Base-by-base conservation (phyloP, 2,329 filamentous ascomycete genomes). In the Coniochaeta sp. region DNA sequence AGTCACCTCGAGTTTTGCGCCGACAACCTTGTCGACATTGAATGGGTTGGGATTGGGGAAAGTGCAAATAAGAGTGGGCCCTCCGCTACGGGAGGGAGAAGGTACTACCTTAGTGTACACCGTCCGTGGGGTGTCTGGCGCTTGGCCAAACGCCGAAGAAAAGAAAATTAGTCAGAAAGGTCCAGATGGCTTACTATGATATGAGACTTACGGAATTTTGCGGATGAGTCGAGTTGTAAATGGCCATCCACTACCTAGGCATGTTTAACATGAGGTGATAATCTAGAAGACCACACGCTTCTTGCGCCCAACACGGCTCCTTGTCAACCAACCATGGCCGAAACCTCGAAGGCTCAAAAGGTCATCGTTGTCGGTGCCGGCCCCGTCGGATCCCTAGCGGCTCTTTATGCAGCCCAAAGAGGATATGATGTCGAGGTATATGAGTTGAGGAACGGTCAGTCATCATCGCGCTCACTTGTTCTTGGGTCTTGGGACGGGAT, bases 371-470 rank as follows among this genome's bases (percentile, higher is more conserved):
- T 99, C 57, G 95, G 95, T 59, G 95, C 93, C 59, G 95, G 95
- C 1, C 95, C 95, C 0, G 95, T 99, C 8, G 95, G 95, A 43
- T 91, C 93, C 12, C 79, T 99, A 47, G 93, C 95, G 26, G 95
- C 92, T 50, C 78, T 99, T 6, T 99, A 98, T 77, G 93, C 95
- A 59, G 93, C 95, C 3, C 84, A 89, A 66, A 82, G 93, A 72
- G 95, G 93, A 50, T 87, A 96, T 73, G 79, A 93, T 69, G 95
- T 99, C 34, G 92, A 97, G 72, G 82, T 99, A 57, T 99, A 98
- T 73, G 95, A 99, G 75, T 78, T 99, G 66, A 57, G 54, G 33
- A 57, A 22, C 22, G 54, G 54, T 57, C 33, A 57, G 54, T 57
- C 31, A 69, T 63, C 36, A 24, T 12, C 4, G 52, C 26, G 6